These are phyloP conservation scores for Aspergillus leporis DNA, from an alignment of 495 filamentous ascomycete genomes.

Conservation along the genomic window DNA sequence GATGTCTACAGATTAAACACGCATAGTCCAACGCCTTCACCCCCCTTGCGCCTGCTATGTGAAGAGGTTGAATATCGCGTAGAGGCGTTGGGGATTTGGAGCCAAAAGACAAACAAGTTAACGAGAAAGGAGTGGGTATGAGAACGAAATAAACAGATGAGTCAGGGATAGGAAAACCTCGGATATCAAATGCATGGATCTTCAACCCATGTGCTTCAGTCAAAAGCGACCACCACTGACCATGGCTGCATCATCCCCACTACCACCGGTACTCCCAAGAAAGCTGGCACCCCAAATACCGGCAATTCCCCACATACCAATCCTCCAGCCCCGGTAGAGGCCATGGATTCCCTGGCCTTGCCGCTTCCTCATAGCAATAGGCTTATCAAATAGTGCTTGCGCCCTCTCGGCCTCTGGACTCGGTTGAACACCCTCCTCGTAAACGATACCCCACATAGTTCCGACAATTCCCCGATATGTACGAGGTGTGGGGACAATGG, in stretches of 20 bases:
- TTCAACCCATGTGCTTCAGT: not conserved
- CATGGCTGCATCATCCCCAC: constrained; percentile 38
- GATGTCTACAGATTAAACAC: constrained; percentile 6
- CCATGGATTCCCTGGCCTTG: constrained; percentile 82
- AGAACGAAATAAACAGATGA: not conserved
- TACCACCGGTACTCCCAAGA: constrained; percentile 49
- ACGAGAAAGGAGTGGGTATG: constrained; percentile 7
- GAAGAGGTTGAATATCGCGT: constrained; percentile 22
- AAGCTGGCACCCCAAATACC: constrained; percentile 78
- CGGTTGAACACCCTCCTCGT: constrained; percentile 70
- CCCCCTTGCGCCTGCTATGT: constrained; percentile 26
- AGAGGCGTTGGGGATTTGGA: not conserved
- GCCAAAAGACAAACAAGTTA: not conserved
- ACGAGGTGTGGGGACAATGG: constrained; percentile 63
- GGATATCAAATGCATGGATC: not conserved
- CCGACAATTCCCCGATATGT: constrained; percentile 78
- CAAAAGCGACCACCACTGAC: constrained; percentile 42
- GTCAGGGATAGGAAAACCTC: not conserved
- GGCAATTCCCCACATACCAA: constrained; percentile 92
- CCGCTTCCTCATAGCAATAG: constrained; percentile 46
- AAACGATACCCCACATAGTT: constrained; percentile 83
- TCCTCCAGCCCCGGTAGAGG: constrained; percentile 89
- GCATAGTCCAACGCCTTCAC: constrained; percentile 21
- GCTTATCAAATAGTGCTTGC: constrained; percentile 35
- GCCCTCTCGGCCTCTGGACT: constrained; percentile 36